Evolutionary conservation across 2,329 filamentous ascomycete species (phyloP).

Genomic region (Aureobasidium sp.): DNA sequence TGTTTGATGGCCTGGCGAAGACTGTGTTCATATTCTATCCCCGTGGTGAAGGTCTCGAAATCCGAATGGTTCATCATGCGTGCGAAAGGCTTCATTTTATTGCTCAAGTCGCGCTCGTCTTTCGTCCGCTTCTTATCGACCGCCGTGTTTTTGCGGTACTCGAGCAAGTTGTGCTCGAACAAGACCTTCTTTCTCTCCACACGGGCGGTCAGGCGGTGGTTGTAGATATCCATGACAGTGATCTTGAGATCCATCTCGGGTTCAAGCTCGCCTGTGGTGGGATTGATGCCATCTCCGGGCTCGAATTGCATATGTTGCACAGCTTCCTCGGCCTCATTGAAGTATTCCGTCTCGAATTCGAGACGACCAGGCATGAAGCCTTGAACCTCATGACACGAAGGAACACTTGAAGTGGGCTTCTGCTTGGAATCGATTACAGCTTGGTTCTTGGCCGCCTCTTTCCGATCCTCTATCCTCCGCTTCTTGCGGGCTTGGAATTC

Average conservation of each 20-base stretch:
- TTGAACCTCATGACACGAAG: conserved; percentile 94
- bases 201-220: conserved; percentile 78
- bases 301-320: conserved; percentile 99
- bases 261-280: conserved; percentile 74
- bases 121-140: conserved; percentile 92
- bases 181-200: conserved; percentile 94
- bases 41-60: conserved; percentile 78
- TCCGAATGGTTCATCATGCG: conserved; percentile 94
- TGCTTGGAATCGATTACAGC: conserved; percentile 82
- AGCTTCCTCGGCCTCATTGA: conserved; percentile 95
- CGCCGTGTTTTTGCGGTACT: conserved; percentile 86
- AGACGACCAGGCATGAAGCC: conserved; percentile 97
- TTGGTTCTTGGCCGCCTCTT: conserved; percentile 78
- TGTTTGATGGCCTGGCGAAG: conserved; percentile 82
- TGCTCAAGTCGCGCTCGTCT: conserved; percentile 83
- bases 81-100: conserved; percentile 92
- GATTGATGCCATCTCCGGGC: conserved; percentile 86
- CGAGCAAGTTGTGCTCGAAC: conserved; percentile 87
- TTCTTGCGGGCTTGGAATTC: conserved; percentile 93
- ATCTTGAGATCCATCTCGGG: conserved; percentile 97
- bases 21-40: conserved; percentile 84
- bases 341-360: conserved; percentile 95
- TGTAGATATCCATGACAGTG: conserved; percentile 98
- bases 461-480: conserved; percentile 81
- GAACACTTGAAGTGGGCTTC: conserved; percentile 91